phyloP scores from a whole-genome alignment of 306 rosid species.

The Quercus wislizeni region DNA sequence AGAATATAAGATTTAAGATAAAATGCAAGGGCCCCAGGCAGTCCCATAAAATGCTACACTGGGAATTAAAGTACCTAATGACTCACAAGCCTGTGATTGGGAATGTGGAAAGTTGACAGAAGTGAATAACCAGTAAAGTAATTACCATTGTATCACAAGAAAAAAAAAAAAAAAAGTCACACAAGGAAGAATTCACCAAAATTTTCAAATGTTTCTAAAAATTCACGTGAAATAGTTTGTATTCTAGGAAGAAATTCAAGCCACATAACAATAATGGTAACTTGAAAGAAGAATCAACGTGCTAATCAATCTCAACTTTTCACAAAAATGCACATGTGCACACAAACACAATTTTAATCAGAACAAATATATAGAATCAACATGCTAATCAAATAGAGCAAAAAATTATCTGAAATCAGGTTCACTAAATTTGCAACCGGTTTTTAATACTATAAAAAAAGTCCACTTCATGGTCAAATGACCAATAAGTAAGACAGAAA shows the following conservation, averaged over 20 bases:
- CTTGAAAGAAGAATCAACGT: no score
- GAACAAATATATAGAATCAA: background rate
- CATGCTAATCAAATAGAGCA: background rate
- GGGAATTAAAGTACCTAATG: background rate
- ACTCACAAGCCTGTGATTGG: background rate
- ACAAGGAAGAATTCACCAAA: background rate
- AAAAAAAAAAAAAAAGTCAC: background rate
- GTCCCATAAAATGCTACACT: background rate
- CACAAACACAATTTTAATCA: background rate
- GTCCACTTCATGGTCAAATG: background rate
- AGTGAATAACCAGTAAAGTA: background rate
- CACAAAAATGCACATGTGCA: background rate
- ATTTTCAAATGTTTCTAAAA: background rate
- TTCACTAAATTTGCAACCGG: background rate
- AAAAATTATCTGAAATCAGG: background rate
- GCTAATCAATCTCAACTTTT: background rate
- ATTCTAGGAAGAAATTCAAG: background rate
- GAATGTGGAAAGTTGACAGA: background rate
- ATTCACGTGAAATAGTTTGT: background rate
- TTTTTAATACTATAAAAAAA: background rate
- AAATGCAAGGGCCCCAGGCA: background rate
- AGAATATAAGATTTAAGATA: background rate
- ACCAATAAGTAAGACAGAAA: background rate
- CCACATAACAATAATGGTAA: background rate
- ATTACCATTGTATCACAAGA: background rate